A percentile compares a stretch with the other conserved stretches of the same genome.
Evolutionary conservation across 2,329 filamentous ascomycete genomes (phyloP).

Genomic region (Trichoderma cornu-damae): DNA sequence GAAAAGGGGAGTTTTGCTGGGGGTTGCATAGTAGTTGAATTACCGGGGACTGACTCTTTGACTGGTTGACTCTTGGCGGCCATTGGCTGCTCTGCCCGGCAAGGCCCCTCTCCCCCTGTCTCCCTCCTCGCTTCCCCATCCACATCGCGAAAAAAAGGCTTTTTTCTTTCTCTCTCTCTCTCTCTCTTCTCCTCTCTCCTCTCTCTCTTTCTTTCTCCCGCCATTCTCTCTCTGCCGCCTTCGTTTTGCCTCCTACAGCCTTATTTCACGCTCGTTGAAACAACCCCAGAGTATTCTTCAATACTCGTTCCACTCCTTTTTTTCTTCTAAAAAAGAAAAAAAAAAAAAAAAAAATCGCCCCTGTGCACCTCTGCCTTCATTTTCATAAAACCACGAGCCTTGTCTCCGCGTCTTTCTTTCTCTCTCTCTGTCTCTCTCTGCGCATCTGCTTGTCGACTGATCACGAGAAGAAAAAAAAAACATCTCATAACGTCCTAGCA

Average conservation of each 20-base stretch:
- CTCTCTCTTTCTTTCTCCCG: slow-evolving; percentile 16
- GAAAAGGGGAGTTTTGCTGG: slow-evolving; percentile 22
- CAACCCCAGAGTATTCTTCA: slow-evolving; percentile 26
- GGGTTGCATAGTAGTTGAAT: too few species aligned
- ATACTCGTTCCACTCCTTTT: slow-evolving; percentile 30
- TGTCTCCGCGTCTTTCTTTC: too few species aligned
- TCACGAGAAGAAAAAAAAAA: too few species aligned
- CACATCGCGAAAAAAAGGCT: slow-evolving; percentile 18
- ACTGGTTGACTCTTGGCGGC: too few species aligned
- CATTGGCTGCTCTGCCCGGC: slow-evolving; percentile 1
- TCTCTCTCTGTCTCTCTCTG: too few species aligned
- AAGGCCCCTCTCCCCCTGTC: not conserved
- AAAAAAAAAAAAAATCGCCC: not conserved
- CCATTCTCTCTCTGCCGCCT: not conserved
- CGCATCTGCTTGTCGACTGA: too few species aligned
- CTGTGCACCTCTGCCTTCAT: slow-evolving; percentile 13
- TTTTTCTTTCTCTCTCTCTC: slow-evolving; percentile 6
- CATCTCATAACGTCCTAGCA: not conserved
- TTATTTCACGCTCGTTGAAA: slow-evolving; percentile 20
- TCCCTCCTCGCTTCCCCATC: slow-evolving; percentile 15
- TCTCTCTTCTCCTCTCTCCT: slow-evolving; percentile 7
- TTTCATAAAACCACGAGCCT: slow-evolving; percentile 9
- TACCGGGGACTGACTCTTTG: too few species aligned
- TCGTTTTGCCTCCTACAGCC: slow-evolving; percentile 11
- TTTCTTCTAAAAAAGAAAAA: too few species aligned